Evolutionary conservation across 371 early-diverging fungal species (phyloP).

Genomic region (Haplosporangium sp.): DNA sequence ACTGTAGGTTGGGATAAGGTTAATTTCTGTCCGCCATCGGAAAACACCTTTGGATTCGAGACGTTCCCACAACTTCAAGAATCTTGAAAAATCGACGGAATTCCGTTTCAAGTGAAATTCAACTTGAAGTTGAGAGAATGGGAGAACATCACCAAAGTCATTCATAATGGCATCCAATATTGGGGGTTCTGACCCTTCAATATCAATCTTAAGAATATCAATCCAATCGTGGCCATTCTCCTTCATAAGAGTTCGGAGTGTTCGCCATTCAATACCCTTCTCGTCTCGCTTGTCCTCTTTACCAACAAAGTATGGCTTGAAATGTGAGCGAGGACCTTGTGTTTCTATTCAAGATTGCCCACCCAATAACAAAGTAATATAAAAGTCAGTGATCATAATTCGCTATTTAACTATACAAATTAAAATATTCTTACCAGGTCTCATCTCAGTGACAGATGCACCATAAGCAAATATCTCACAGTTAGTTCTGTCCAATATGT

Average conservation of each 20-base stretch:
- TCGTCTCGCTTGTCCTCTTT: slow-evolving; percentile 14
- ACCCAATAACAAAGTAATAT: background rate
- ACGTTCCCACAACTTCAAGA: slow-evolving; percentile 48
- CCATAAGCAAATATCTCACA: slow-evolving; percentile 45
- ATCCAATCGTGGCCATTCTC: slow-evolving; percentile 55
- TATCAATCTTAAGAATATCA: slow-evolving; percentile 48
- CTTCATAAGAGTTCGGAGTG: slow-evolving; percentile 38
- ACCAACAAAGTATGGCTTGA: slow-evolving; percentile 40
- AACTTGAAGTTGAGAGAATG: slow-evolving; percentile 50
- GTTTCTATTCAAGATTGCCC: slow-evolving; percentile 6
- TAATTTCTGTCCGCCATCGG: slow-evolving; percentile 51
- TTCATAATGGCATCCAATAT: slow-evolving; percentile 46
- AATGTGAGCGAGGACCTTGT: slow-evolving; percentile 17
- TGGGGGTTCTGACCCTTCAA: slow-evolving; percentile 34
- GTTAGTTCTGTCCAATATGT: slow-evolving; percentile 49
- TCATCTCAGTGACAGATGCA: slow-evolving; percentile 40
- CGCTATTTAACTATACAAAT: background rate
- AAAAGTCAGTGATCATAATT: background rate
- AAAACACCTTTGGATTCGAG: slow-evolving; percentile 37
- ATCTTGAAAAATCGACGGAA: slow-evolving; percentile 14
- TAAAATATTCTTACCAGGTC: slow-evolving; percentile 27
- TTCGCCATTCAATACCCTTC: slow-evolving; percentile 19
- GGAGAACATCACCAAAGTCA: slow-evolving; percentile 32
- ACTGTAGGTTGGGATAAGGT: slow-evolving; percentile 16
- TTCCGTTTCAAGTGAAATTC: slow-evolving; percentile 33